phyloP scores from a whole-genome alignment of 495 filamentous ascomycete genomes.

The Penicillium pulvis region DNA sequence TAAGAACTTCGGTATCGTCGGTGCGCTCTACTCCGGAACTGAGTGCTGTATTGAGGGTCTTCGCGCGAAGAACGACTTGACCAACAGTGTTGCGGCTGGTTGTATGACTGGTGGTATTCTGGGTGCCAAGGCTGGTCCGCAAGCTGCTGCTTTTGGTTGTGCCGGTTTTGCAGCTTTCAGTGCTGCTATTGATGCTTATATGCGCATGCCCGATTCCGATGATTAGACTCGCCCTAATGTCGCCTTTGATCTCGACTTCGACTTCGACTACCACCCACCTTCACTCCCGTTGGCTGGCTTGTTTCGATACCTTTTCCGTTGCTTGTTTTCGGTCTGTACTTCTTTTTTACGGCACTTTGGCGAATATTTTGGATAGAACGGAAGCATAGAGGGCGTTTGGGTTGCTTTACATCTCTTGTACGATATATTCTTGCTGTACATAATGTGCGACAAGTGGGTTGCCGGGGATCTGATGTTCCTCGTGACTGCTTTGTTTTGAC shows the following conservation, averaged over 20 bases:
- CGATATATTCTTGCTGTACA: conserved; percentile 5
- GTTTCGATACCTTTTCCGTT: conserved; percentile 8
- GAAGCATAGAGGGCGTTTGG: conserved; percentile 33
- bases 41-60: conserved; percentile 94
- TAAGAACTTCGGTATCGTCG: conserved; percentile 93
- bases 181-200: conserved; percentile 90
- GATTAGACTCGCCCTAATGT: conserved; percentile 20
- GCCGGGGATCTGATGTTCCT: conserved; percentile 1
- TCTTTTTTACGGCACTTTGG: conserved; percentile 26
- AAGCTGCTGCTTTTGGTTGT: conserved; percentile 87
- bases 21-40: conserved; percentile 85
- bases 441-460: neutral
- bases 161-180: conserved; percentile 95
- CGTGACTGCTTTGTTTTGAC: neutral
- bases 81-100: conserved; percentile 83
- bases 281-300: neutral
- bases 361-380: conserved; percentile 27
- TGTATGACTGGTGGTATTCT: conserved; percentile 90
- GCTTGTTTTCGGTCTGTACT: conserved; percentile 6
- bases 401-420: conserved; percentile 16
- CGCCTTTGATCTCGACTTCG: conserved; percentile 9
- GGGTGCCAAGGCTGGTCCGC: conserved; percentile 82
- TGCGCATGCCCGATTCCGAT: conserved; percentile 60
- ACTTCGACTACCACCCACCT: conserved; percentile 7
- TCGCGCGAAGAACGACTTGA: conserved; percentile 90